Evolutionary conservation across 345 rosid species (phyloP).

Genomic region (Angophora floribunda): DNA sequence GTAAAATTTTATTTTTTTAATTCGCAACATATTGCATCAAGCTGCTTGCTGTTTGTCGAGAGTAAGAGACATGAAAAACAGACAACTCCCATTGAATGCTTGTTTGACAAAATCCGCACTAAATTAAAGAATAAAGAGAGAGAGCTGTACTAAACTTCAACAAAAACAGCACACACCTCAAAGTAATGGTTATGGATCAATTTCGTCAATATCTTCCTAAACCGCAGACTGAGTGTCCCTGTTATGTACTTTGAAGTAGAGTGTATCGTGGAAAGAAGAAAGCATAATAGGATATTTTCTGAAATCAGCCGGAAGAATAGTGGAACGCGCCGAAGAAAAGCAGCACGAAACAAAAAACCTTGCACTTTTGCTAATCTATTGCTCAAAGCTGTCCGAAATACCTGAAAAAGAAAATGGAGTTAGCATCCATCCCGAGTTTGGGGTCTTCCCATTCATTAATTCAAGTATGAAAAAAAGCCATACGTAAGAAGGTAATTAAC

Average conservation of each 20-base stretch:
- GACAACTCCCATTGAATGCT: not conserved
- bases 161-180: conserved; percentile 36
- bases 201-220: conserved; percentile 87
- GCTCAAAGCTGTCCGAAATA: conserved; percentile 79
- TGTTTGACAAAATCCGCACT: not conserved
- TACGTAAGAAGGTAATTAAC: not conserved
- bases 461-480: not conserved
- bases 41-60: not conserved
- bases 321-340: conserved; percentile 88
- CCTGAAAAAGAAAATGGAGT: conserved; percentile 32
- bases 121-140: not conserved
- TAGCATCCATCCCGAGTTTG: not conserved
- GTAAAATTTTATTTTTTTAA: not conserved
- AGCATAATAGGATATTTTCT: conserved; percentile 85
- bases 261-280: conserved; percentile 73
- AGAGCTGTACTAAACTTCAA: not conserved
- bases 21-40: not conserved
- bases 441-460: not conserved
- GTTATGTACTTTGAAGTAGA: conserved; percentile 87
- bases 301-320: conserved; percentile 75
- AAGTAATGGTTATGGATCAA: conserved; percentile 83
- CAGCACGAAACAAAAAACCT: conserved; percentile 95
- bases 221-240: conserved; percentile 77
- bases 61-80: not conserved
- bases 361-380: conserved; percentile 97